Evolutionary conservation across 148 eudicot species (phyloP).

Genomic region (Beta vulgaris): DNA sequence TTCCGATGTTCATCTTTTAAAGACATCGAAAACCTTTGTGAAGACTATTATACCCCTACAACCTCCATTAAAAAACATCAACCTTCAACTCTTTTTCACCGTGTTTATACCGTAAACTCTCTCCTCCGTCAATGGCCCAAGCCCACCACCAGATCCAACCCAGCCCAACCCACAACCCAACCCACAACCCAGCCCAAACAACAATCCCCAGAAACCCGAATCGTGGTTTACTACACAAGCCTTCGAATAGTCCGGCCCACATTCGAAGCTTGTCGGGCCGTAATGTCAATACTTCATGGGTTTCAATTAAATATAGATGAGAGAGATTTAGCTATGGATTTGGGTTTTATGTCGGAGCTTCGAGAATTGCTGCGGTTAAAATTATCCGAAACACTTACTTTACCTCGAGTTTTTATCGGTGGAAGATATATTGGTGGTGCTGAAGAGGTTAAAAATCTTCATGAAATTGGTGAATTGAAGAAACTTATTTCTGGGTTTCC

Average conservation of each 20-base stretch:
- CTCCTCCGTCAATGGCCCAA: conserved; percentile 48
- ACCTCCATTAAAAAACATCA: conserved; percentile 11
- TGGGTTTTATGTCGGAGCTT: conserved; percentile 49
- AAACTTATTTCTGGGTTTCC: conserved; percentile 43
- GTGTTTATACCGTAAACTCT: conserved; percentile 46
- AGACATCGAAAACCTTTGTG: conserved; percentile 55
- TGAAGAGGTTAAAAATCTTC: conserved; percentile 55
- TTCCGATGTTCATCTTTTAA: conserved; percentile 71
- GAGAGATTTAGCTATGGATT: conserved; percentile 72
- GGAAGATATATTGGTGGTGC: conserved; percentile 77
- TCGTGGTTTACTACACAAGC: conserved; percentile 69
- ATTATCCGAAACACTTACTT: conserved; percentile 15
- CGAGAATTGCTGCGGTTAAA: conserved; percentile 31
- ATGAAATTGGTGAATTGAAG: conserved; percentile 79
- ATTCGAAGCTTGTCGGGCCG: conserved; percentile 63
- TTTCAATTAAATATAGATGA: conserved; percentile 63
- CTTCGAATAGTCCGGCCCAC: conserved; percentile 66
- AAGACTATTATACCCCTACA: conserved; percentile 22
- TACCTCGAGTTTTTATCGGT: conserved; percentile 70
- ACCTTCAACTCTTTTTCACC: conserved; percentile 50
- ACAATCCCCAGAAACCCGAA: conserved; percentile 3
- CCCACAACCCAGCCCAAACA: conserved; percentile 1
- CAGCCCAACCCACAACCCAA: background rate
- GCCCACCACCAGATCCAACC: conserved; percentile 18
- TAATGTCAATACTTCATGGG: conserved; percentile 48